Evolutionary conservation across 1,284 basidiomycete species (phyloP).

Genomic region (Sporisorium iseilematis-ciliati): DNA sequence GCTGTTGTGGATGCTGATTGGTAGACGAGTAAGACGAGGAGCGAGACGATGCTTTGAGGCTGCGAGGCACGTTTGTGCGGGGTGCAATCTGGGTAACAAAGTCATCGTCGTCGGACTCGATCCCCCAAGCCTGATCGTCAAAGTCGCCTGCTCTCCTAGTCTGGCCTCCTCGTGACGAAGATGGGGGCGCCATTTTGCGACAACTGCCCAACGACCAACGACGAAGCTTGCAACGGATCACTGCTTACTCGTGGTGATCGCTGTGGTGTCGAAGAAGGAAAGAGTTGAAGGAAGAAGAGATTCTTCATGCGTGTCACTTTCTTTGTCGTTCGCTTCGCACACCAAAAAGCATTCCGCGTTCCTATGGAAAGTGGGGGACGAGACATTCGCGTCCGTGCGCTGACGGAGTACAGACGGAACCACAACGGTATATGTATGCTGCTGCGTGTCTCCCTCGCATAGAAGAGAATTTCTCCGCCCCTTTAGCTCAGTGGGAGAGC

Average conservation of each 20-base stretch:
- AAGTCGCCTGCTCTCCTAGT: constrained; percentile 39
- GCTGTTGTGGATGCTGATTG: constrained; percentile 13
- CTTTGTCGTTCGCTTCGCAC: neutral
- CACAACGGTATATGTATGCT: constrained; percentile 7
- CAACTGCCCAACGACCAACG: no score
- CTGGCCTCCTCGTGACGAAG: constrained; percentile 12
- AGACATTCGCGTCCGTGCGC: neutral
- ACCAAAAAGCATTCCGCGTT: neutral
- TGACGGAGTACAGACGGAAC: no score
- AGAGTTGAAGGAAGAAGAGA: neutral
- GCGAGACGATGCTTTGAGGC: constrained; percentile 31
- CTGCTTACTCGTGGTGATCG: neutral
- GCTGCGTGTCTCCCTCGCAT: neutral
- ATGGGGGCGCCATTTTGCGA: constrained; percentile 12
- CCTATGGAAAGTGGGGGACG: neutral
- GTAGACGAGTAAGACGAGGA: constrained; percentile 42
- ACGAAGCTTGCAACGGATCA: no score
- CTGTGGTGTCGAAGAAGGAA: neutral
- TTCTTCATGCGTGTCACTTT: neutral
- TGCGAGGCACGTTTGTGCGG: constrained; percentile 39
- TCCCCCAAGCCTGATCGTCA: constrained; percentile 68
- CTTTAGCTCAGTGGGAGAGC: constrained; percentile 56
- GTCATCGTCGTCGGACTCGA: constrained; percentile 68
- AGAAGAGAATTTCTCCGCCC: constrained; percentile 5
- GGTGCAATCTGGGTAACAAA: constrained; percentile 60